phyloP scores from a whole-genome alignment of 75 land plant species.

The Selaginella tamariscina region DNA sequence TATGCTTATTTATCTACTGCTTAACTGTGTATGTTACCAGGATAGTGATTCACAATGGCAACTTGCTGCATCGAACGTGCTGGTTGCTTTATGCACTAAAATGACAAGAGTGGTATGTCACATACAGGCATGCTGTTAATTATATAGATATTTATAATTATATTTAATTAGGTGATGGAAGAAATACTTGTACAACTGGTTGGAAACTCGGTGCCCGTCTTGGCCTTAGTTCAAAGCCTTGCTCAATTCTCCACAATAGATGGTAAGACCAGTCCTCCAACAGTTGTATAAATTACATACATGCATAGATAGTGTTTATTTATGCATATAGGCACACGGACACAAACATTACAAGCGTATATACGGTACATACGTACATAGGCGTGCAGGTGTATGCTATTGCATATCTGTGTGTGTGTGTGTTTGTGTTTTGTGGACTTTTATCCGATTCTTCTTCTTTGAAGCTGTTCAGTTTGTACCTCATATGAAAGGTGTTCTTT shows the following conservation, averaged over 20 bases:
- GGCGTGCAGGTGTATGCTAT: no score
- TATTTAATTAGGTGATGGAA: conserved; percentile 64
- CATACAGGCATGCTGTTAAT: background rate
- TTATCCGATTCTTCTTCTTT: background rate
- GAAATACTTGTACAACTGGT: conserved; percentile 70
- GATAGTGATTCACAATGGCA: conserved; percentile 78
- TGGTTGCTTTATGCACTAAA: conserved; percentile 81
- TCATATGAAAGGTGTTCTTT: conserved; percentile 70
- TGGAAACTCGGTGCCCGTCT: conserved; percentile 46
- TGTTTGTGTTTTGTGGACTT: background rate
- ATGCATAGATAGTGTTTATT: no score
- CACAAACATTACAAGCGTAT: no score
- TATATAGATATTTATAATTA: background rate
- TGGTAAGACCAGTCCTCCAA: conserved; percentile 31
- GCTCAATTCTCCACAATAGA: conserved; percentile 84
- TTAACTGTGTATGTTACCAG: conserved; percentile 22
- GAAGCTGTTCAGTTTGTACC: conserved; percentile 77
- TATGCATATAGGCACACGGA: no score
- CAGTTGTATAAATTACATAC: no score
- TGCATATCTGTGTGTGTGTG: no score
- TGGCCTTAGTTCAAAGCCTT: conserved; percentile 82
- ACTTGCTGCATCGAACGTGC: conserved; percentile 69
- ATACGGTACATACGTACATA: no score
- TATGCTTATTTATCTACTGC: background rate
- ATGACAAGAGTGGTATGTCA: conserved; percentile 71